These are phyloP conservation scores for Furcasterigmium furcatum DNA, from an alignment of 2,329 filamentous ascomycete species.

Conservation along the genomic window DNA sequence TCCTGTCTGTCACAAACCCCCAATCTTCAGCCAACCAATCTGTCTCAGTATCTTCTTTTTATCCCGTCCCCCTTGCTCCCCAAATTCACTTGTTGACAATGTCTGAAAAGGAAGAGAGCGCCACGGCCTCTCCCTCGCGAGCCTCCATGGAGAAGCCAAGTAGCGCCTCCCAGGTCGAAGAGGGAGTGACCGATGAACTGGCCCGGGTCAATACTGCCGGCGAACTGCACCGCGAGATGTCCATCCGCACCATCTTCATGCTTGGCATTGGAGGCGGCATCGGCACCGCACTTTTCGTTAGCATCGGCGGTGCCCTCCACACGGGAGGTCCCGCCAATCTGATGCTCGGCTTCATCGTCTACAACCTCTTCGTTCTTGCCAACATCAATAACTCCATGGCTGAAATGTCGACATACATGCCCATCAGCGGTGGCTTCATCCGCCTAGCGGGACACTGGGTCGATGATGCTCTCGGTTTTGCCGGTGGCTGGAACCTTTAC, in stretches of 20 bases:
- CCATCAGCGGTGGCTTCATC: slow-evolving; percentile 45
- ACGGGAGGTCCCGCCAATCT: slow-evolving; percentile 17
- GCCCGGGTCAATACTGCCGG: slow-evolving; percentile 1
- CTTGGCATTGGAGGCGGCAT: slow-evolving; percentile 3
- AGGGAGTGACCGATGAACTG: not conserved
- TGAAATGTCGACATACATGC: slow-evolving; percentile 19
- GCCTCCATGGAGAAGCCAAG: not conserved
- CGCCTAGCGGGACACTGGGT: slow-evolving; percentile 47
- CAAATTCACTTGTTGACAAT: too few species aligned
- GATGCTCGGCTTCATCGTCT: slow-evolving; percentile 9
- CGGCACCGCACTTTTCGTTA: slow-evolving; percentile 3
- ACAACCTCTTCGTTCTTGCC: slow-evolving; percentile 16
- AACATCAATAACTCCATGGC: slow-evolving; percentile 36
- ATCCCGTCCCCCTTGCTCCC: too few species aligned
- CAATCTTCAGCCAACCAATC: not conserved
- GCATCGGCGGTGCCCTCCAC: slow-evolving; percentile 11
- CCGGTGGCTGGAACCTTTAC: slow-evolving; percentile 47
- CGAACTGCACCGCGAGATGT: slow-evolving; percentile 6
- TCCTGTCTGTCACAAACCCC: not conserved
- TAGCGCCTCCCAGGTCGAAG: not conserved
- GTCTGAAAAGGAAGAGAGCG: not conserved
- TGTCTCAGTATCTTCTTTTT: too few species aligned
- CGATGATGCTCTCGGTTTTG: slow-evolving; percentile 45
- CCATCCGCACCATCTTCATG: slow-evolving; percentile 5
- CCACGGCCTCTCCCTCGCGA: not conserved